phyloP scores from a whole-genome alignment of 106 monocot species.

The Triglochin maritima region DNA sequence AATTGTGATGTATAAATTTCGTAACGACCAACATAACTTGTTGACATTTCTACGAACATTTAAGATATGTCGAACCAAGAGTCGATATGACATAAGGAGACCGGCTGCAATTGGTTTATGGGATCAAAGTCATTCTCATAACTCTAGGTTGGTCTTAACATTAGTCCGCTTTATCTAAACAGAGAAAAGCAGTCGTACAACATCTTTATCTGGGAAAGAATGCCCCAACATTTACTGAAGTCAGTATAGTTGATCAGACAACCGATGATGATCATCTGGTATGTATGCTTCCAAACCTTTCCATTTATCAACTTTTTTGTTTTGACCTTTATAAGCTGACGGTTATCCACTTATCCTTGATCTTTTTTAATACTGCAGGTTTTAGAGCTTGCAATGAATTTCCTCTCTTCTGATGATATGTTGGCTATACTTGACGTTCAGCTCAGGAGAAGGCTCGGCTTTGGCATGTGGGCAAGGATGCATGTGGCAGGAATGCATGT shows the following conservation, averaged over 20 bases:
- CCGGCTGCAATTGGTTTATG: too few relatives aligned
- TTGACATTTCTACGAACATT: too few relatives aligned
- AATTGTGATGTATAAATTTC: too few relatives aligned
- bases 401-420: conserved; percentile 82
- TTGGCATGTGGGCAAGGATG: conserved; percentile 85
- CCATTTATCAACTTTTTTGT: not conserved
- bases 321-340: not conserved
- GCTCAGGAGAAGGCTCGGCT: conserved; percentile 56
- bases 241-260: conserved; percentile 64
- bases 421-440: conserved; percentile 68
- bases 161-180: too few relatives aligned
- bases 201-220: conserved; percentile 84
- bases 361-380: conserved; percentile 28
- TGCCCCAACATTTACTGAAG: conserved; percentile 69
- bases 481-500: conserved; percentile 94
- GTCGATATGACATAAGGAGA: too few relatives aligned
- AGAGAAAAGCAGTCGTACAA: conserved; percentile 72
- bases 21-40: too few relatives aligned
- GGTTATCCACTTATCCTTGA: too few relatives aligned
- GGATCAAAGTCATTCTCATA: too few relatives aligned
- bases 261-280: conserved; percentile 94
- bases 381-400: conserved; percentile 81
- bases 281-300: conserved; percentile 3
- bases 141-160: too few relatives aligned
- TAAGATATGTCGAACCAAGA: too few relatives aligned